Conservation (phyloP, 2,329 filamentous ascomycete species). For the Didymella segeticola region DNA sequence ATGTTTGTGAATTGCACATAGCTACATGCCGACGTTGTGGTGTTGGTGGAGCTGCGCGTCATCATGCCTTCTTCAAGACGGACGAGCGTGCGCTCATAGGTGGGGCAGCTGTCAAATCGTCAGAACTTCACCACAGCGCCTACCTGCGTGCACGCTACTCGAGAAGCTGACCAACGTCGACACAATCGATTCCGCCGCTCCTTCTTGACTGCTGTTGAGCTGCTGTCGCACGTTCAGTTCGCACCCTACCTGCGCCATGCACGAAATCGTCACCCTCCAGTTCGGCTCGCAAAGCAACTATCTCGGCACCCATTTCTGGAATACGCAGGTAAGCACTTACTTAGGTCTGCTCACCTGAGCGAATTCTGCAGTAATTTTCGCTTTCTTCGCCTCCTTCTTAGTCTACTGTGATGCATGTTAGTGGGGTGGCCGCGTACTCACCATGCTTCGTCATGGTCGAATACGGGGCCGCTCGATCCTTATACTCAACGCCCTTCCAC, state of each 20-base stretch:
- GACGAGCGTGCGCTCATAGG: conserved; percentile 6
- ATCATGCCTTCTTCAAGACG: conserved; percentile 2
- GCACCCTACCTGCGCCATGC: conserved; percentile 64
- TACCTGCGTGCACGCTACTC: background rate
- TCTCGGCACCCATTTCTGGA: conserved; percentile 96
- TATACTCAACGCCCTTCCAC: background rate
- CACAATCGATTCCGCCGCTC: background rate
- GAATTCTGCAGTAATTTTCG: background rate
- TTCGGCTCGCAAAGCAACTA: conserved; percentile 94
- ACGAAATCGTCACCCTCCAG: conserved; percentile 93
- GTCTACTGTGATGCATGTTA: conserved; percentile 11
- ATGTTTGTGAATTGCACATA: background rate
- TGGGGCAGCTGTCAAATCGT: conserved; percentile 15
- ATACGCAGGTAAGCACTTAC: conserved; percentile 71
- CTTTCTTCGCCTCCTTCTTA: background rate
- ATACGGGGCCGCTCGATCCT: conserved; percentile 2
- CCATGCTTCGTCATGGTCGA: conserved; percentile 21
- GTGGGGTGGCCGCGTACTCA: conserved; percentile 28
- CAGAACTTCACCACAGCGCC: conserved; percentile 9
- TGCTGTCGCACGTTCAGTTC: background rate
- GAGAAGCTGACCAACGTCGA: background rate
- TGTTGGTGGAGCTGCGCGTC: conserved; percentile 10
- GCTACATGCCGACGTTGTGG: background rate
- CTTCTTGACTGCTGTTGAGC: background rate
- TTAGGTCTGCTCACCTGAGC: background rate